These are phyloP conservation scores for Globisporangium nunn DNA, from an alignment of 352 stramenopile species.

Conservation along the genomic window DNA sequence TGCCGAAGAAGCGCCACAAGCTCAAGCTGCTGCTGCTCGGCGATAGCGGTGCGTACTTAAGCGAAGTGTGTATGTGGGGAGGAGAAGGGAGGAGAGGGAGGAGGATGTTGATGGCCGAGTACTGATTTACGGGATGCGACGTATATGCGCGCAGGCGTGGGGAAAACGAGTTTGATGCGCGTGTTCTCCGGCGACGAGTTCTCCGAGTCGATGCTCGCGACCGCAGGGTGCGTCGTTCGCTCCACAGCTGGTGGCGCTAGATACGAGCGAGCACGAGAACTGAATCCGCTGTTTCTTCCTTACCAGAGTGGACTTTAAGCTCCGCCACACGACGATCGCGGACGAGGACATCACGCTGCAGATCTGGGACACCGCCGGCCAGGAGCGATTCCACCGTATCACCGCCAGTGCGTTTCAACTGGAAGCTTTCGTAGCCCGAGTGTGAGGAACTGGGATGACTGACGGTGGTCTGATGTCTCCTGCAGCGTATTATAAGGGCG, in stretches of 20 bases:
- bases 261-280: no score
- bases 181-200: constrained; percentile 91
- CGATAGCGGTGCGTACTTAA: constrained; percentile 58
- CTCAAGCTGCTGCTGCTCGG: constrained; percentile 89
- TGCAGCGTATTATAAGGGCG: constrained; percentile 91
- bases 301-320: constrained; percentile 89
- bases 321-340: constrained; percentile 76
- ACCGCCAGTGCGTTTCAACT: constrained; percentile 69
- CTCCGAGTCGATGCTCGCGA: constrained; percentile 85
- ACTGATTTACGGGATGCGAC: background rate
- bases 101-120: background rate
- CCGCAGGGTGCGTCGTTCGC: constrained; percentile 63
- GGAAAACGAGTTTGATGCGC: constrained; percentile 92
- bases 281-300: background rate
- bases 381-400: constrained; percentile 93
- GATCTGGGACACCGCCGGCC: constrained; percentile 93
- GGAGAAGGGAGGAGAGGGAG: constrained; percentile 3
- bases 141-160: constrained; percentile 44
- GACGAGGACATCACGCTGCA: constrained; percentile 88
- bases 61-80: background rate
- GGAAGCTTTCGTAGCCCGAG: background rate
- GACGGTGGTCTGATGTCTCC: no score
- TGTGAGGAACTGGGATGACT: background rate
- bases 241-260: no score
- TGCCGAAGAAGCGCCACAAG: constrained; percentile 73